Percentiles rank a stretch among this genome's conserved stretches.
Evolutionary conservation across 495 filamentous ascomycete genomes (phyloP).

Genomic region (Thermochaetoides thermophila): DNA sequence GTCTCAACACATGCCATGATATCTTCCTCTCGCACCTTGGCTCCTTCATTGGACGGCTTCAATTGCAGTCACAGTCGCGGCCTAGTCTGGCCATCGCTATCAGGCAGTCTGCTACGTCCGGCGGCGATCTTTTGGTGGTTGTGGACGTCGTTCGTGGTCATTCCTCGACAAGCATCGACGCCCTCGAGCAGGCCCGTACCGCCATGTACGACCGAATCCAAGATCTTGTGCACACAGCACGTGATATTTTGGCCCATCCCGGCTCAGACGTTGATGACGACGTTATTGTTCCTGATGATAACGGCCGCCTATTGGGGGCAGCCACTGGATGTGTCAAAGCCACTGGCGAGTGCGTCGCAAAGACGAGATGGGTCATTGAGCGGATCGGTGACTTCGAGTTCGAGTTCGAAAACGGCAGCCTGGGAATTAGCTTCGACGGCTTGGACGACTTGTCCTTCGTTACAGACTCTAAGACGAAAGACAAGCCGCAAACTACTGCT

Average conservation of each 20-base stretch:
- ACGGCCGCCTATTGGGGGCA: slow-evolving; percentile 58
- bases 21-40: slow-evolving; percentile 75
- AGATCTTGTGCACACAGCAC: slow-evolving; percentile 63
- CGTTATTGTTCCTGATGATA: slow-evolving; percentile 67
- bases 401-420: slow-evolving; percentile 32
- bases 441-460: slow-evolving; percentile 24
- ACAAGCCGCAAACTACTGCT: slow-evolving; percentile 3
- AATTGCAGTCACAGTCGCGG: slow-evolving; percentile 77
- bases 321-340: slow-evolving; percentile 83
- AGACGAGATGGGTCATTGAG: slow-evolving; percentile 74
- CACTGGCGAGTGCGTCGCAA: slow-evolving; percentile 79
- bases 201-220: slow-evolving; percentile 68
- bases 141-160: slow-evolving; percentile 76
- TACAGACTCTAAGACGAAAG: too few species aligned
- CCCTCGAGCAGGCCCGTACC: slow-evolving; percentile 53
- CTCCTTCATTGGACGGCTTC: slow-evolving; percentile 79
- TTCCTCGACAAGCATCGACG: slow-evolving; percentile 46
- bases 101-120: slow-evolving; percentile 68
- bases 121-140: slow-evolving; percentile 58
- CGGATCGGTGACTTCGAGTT: slow-evolving; percentile 89
- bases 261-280: slow-evolving; percentile 50
- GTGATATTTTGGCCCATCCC: slow-evolving; percentile 54
- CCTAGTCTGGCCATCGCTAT: slow-evolving; percentile 56
- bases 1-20: slow-evolving; percentile 66
- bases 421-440: slow-evolving; percentile 27